Conservation (phyloP, 345 rosid species). For the Populus davidiana region DNA sequence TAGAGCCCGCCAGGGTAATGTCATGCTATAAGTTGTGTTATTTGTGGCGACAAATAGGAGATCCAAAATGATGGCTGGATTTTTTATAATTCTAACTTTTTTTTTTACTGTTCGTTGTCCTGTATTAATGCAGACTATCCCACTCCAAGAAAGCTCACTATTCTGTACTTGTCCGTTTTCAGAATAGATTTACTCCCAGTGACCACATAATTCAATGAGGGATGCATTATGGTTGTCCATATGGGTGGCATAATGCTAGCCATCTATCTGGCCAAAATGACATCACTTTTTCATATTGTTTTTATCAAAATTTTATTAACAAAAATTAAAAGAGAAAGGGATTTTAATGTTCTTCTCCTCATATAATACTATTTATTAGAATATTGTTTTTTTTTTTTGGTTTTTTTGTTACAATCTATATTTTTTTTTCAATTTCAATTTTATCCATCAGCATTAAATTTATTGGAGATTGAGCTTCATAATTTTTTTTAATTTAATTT, state of each 20-base stretch:
- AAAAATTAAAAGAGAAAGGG: too few relatives aligned
- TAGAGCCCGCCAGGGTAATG: conserved; percentile 23
- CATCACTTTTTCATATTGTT: background rate
- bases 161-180: background rate
- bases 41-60: conserved; percentile 18
- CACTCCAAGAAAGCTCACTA: background rate
- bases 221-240: background rate
- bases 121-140: background rate
- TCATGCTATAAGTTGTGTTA: background rate
- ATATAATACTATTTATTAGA: too few relatives aligned
- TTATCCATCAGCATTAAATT: too few relatives aligned
- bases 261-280: background rate
- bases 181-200: background rate
- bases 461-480: too few relatives aligned
- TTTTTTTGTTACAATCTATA: too few relatives aligned
- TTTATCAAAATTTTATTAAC: background rate
- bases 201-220: background rate
- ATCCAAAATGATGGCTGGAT: conserved; percentile 5
- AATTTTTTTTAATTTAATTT: too few relatives aligned
- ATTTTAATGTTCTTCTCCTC: fast-evolving
- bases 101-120: conserved; percentile 2
- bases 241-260: background rate
- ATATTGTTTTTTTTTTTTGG: too few relatives aligned
- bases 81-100: conserved; percentile 7
- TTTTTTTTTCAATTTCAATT: too few relatives aligned